Percentiles rank a stretch among this genome's conserved stretches.
phyloP scores from a whole-genome alignment of 176 grass and related monocot species.

The Chloris gayana region DNA sequence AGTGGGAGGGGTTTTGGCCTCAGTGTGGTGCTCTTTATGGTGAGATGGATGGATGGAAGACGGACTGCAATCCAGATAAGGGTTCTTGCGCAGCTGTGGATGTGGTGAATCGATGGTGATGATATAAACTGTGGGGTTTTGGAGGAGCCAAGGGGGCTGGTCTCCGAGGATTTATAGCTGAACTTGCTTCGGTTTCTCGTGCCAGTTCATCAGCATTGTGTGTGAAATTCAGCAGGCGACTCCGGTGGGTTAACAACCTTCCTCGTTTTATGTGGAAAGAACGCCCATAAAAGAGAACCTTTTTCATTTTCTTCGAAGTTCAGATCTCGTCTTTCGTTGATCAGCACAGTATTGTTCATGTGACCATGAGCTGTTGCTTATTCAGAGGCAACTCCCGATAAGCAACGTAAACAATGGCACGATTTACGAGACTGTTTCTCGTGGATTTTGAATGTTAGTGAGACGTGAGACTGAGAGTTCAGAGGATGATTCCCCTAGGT shows the following conservation, averaged over 20 bases:
- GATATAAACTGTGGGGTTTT: background rate
- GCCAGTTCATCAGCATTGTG: constrained; percentile 2
- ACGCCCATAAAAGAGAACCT: background rate
- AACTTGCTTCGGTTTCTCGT: background rate
- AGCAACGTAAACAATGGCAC: background rate
- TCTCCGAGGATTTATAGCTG: constrained; percentile 1
- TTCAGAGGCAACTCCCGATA: background rate
- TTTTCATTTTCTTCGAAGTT: background rate
- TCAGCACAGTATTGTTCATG: background rate
- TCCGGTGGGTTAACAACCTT: background rate
- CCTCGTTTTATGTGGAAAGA: background rate
- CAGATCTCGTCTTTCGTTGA: background rate
- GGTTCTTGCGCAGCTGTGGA: constrained; percentile 26
- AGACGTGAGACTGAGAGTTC: no score
- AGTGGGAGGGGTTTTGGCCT: background rate
- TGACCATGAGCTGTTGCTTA: background rate
- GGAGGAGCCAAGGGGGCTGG: background rate
- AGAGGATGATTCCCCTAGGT: background rate
- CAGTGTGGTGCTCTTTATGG: constrained; percentile 17
- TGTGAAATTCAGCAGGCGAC: constrained; percentile 2
- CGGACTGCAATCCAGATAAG: constrained; percentile 38
- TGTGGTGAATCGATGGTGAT: constrained; percentile 10
- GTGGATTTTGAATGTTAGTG: background rate
- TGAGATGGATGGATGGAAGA: constrained; percentile 37
- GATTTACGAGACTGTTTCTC: background rate